Percentiles rank a stretch among this genome's conserved stretches.
Conservation (phyloP, 1,284 basidiomycete species). For the Sporisorium scitamineum region DNA sequence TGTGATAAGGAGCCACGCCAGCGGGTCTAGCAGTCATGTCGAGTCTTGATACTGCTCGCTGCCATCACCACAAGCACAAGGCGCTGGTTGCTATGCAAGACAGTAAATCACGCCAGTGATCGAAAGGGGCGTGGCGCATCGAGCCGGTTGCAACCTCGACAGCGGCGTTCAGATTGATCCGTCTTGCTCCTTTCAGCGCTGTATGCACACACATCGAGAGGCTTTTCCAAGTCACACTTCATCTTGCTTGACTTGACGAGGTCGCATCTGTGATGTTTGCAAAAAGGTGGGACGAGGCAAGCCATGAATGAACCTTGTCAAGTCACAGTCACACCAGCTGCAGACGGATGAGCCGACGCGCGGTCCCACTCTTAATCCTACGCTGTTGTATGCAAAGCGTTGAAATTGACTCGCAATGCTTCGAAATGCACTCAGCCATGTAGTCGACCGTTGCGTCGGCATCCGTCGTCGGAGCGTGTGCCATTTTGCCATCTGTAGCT, state of each 20-base stretch:
- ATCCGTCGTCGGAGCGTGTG: neutral
- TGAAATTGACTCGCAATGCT: neutral
- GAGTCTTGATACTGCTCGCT: neutral
- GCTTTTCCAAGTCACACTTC: neutral
- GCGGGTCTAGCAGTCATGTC: neutral
- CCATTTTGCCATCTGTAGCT: too few relatives aligned
- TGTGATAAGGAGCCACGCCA: conserved; percentile 7
- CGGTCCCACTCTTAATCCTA: conserved; percentile 7
- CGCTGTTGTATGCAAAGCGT: conserved; percentile 1
- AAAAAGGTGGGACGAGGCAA: neutral
- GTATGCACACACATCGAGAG: too few relatives aligned
- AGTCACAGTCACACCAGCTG: conserved; percentile 8
- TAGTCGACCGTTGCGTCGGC: conserved; percentile 1
- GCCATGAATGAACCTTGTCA: neutral
- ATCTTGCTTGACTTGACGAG: conserved; percentile 6
- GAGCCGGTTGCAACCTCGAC: neutral
- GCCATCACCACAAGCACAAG: too few relatives aligned
- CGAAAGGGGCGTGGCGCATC: neutral
- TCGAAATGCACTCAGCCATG: neutral
- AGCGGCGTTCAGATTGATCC: neutral
- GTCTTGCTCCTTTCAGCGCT: neutral
- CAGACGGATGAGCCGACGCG: conserved; percentile 10
- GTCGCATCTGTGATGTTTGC: neutral
- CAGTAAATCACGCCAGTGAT: neutral
- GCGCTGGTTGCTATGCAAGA: too few relatives aligned